These are phyloP conservation scores for Buddleja alternifolia DNA, from an alignment of 257 asterid species.

Conservation along the genomic window DNA sequence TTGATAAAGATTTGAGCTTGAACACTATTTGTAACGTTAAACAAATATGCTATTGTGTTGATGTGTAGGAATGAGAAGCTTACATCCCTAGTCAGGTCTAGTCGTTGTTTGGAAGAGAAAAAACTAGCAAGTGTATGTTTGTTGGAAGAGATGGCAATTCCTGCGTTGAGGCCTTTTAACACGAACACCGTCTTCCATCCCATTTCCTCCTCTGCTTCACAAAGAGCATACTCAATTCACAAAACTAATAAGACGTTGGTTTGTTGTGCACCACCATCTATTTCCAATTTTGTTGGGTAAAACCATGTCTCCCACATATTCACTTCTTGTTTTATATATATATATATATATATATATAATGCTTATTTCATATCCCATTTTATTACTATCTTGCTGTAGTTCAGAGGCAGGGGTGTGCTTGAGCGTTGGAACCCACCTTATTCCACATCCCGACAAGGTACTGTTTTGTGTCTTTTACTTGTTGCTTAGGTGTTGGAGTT, in stretches of 20 bases:
- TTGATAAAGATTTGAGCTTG: no score
- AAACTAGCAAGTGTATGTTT: not conserved
- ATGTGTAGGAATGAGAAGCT: slow-evolving; percentile 44
- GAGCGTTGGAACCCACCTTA: slow-evolving; percentile 64
- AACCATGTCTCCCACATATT: not conserved
- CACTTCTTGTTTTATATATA: not conserved
- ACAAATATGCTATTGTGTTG: not conserved
- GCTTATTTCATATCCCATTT: not conserved
- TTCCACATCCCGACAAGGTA: slow-evolving; percentile 94
- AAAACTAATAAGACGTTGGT: slow-evolving; percentile 30
- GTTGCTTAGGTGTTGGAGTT: not conserved
- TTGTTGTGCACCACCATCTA: slow-evolving; percentile 36
- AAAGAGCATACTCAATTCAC: slow-evolving; percentile 18
- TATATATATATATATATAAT: no score
- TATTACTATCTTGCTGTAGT: slow-evolving; percentile 23
- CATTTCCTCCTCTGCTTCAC: slow-evolving; percentile 26
- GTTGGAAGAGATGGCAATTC: slow-evolving; percentile 50
- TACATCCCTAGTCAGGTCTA: slow-evolving; percentile 9
- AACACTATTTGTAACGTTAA: no score
- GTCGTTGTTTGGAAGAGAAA: slow-evolving; percentile 3
- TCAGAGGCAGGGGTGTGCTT: slow-evolving; percentile 60
- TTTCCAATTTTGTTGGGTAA: slow-evolving; percentile 46
- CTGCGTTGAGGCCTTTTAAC: slow-evolving; percentile 42
- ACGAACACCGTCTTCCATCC: slow-evolving; percentile 11
- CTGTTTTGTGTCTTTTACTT: not conserved